phyloP scores from a whole-genome alignment of 2,329 filamentous ascomycete species.

The Diplodia mutila region DNA sequence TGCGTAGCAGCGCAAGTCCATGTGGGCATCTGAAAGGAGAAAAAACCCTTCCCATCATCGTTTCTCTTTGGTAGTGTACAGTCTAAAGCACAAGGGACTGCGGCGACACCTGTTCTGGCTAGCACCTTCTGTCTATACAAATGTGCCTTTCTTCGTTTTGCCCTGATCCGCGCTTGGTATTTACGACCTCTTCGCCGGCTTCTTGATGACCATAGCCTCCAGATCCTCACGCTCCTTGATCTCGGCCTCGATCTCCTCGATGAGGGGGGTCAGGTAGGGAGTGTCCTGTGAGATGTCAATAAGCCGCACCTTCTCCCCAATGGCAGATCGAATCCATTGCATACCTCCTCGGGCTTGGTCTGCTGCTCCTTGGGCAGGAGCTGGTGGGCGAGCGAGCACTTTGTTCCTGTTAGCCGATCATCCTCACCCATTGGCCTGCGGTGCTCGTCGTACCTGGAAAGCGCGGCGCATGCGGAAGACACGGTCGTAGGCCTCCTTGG shows the following conservation, averaged over 20 bases:
- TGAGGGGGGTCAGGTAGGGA: slow-evolving; percentile 68
- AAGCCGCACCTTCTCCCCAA: slow-evolving; percentile 15
- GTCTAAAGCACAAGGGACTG: slow-evolving; percentile 42
- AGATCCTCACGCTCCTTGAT: slow-evolving; percentile 69
- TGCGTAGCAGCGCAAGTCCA: background rate
- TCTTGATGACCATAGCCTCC: slow-evolving; percentile 65
- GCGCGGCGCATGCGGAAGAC: slow-evolving; percentile 96
- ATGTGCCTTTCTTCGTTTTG: slow-evolving; percentile 3
- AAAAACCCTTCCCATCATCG: slow-evolving; percentile 3
- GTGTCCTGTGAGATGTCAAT: slow-evolving; percentile 59
- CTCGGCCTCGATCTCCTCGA: slow-evolving; percentile 70
- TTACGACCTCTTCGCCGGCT: slow-evolving; percentile 39
- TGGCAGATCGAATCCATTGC: slow-evolving; percentile 22
- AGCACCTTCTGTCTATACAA: slow-evolving; percentile 15
- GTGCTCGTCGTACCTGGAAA: slow-evolving; percentile 67
- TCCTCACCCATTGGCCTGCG: background rate
- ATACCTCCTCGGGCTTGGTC: slow-evolving; percentile 69
- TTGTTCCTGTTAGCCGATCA: slow-evolving; percentile 33
- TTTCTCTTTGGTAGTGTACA: slow-evolving; percentile 35
- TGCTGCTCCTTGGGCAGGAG: slow-evolving; percentile 67
- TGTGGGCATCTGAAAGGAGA: background rate
- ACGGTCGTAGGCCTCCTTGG: slow-evolving; percentile 93
- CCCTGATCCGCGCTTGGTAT: slow-evolving; percentile 5
- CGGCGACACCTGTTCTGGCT: background rate
- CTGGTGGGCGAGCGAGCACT: slow-evolving; percentile 69